These are phyloP conservation scores for Nakaseomyces uthaithaninus DNA, from an alignment of 1,139 yeast genomes.

Conservation along the genomic window DNA sequence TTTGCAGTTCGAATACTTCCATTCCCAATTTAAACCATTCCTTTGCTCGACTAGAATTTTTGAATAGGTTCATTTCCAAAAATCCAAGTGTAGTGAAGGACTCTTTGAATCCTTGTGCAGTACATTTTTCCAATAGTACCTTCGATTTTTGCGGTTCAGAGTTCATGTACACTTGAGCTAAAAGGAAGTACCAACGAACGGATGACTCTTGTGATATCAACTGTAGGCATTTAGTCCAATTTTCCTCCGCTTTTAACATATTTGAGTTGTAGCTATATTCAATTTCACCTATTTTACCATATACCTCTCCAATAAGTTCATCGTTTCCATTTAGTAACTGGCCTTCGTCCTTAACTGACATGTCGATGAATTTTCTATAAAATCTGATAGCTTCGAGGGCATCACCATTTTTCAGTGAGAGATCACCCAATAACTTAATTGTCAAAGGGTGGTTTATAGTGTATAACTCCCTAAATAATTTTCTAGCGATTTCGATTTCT, in stretches of 20 bases:
- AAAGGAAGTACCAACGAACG: constrained; percentile 64
- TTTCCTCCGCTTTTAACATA: constrained; percentile 44
- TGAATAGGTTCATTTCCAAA: constrained; percentile 61
- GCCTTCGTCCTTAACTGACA: constrained; percentile 37
- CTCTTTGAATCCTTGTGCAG: constrained; percentile 67
- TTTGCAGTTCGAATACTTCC: constrained; percentile 50
- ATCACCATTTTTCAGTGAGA: constrained; percentile 44
- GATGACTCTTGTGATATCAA: constrained; percentile 53
- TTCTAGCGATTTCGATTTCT: constrained; percentile 56
- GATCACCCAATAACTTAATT: constrained; percentile 65
- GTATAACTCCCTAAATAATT: constrained; percentile 54
- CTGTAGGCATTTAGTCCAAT: constrained; percentile 52
- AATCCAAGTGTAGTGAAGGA: constrained; percentile 72
- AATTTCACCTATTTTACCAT: constrained; percentile 60
- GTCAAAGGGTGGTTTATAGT: constrained; percentile 57
- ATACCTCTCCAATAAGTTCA: constrained; percentile 59
- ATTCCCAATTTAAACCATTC: constrained; percentile 84
- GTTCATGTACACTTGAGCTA: constrained; percentile 59
- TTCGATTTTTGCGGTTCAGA: constrained; percentile 52
- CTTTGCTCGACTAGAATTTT: constrained; percentile 45
- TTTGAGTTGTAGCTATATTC: constrained; percentile 45
- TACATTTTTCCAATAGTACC: constrained; percentile 67
- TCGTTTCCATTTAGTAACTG: constrained; percentile 38
- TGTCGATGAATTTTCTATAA: constrained; percentile 45
- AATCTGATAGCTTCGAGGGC: constrained; percentile 47